These are phyloP conservation scores for Conidiobolus incongruus DNA, from an alignment of 371 early-diverging fungal species.

Conservation along the genomic window DNA sequence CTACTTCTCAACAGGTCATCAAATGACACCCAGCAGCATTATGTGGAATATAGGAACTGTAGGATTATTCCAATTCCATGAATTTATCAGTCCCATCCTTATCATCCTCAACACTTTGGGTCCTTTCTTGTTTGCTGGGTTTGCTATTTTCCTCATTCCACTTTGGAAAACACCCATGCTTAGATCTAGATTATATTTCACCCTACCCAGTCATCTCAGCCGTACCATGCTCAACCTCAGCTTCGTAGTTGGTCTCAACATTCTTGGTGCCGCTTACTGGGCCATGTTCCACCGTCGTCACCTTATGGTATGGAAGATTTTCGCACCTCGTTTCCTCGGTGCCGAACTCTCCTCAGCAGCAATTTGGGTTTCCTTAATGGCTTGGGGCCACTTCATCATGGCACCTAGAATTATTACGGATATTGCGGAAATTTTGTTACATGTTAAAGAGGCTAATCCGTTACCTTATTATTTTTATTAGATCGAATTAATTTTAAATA, in stretches of 20 bases:
- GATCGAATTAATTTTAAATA: no score
- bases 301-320: slow-evolving; percentile 89
- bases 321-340: slow-evolving; percentile 74
- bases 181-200: slow-evolving; percentile 10
- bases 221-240: not conserved
- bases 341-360: slow-evolving; percentile 22
- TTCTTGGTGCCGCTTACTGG: slow-evolving; percentile 3
- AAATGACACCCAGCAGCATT: slow-evolving; percentile 63
- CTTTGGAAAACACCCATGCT: slow-evolving; percentile 17
- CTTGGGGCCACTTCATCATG: no score
- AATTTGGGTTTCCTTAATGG: no score
- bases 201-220: slow-evolving; percentile 7
- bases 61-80: slow-evolving; percentile 50
- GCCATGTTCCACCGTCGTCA: slow-evolving; percentile 52
- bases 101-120: slow-evolving; percentile 60
- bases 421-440: no score
- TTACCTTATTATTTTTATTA: no score
- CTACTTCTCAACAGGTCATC: slow-evolving; percentile 85
- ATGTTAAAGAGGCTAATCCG: no score
- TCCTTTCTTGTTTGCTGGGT: slow-evolving; percentile 26
- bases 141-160: slow-evolving; percentile 15
- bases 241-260: not conserved
- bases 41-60: slow-evolving; percentile 77
- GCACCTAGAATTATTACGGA: no score
- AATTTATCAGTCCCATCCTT: slow-evolving; percentile 37